phyloP scores from a whole-genome alignment of 371 early-diverging fungal genomes.

The Mucor irregularis region DNA sequence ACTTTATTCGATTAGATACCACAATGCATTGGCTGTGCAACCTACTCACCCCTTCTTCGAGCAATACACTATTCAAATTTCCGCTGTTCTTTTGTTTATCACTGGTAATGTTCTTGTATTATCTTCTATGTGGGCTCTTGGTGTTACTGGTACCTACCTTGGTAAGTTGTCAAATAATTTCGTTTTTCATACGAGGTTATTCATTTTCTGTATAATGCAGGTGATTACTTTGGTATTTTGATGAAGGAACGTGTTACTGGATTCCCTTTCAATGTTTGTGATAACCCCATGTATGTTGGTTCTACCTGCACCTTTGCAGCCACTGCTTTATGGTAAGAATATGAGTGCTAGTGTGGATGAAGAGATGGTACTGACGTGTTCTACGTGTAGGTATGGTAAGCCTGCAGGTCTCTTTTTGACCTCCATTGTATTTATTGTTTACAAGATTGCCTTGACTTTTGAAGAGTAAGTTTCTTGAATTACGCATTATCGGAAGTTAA shows the following conservation, averaged over 20 bases:
- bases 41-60: slow-evolving; percentile 59
- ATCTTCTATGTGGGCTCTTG: slow-evolving; percentile 85
- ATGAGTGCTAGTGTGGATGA: not conserved
- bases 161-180: slow-evolving; percentile 43
- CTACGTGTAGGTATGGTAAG: slow-evolving; percentile 49
- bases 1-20: slow-evolving; percentile 48
- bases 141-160: slow-evolving; percentile 90
- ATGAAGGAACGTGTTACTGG: slow-evolving; percentile 86
- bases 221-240: slow-evolving; percentile 94
- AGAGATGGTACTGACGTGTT: not conserved
- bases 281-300: slow-evolving; percentile 95
- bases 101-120: slow-evolving; percentile 79
- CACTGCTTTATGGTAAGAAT: slow-evolving; percentile 77
- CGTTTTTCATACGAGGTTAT: not conserved
- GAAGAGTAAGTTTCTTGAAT: slow-evolving; percentile 66
- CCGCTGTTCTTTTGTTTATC: slow-evolving; percentile 56
- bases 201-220: slow-evolving; percentile 29
- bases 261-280: slow-evolving; percentile 90
- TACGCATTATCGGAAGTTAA: not conserved
- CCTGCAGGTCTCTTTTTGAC: slow-evolving; percentile 75
- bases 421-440: slow-evolving; percentile 70
- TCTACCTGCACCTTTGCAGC: slow-evolving; percentile 86
- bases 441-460: slow-evolving; percentile 72
- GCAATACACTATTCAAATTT: slow-evolving; percentile 36
- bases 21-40: slow-evolving; percentile 69